Base-by-base conservation (phyloP, 345 rosid species). In the Psidium friedrichsthalianum region DNA sequence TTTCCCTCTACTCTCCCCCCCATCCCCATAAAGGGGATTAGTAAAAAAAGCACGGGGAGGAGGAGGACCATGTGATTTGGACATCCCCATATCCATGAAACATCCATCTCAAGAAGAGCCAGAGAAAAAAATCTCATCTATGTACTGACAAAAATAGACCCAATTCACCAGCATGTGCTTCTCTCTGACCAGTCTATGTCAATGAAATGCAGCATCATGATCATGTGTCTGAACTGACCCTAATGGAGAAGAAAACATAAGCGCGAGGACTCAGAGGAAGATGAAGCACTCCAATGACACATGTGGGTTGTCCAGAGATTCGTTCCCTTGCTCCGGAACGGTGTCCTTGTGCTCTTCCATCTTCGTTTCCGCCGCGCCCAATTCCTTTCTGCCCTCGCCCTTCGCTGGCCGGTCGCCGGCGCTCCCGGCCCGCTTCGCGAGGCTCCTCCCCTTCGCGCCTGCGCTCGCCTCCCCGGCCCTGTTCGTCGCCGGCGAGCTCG, bases 241-340 rank as follows among this genome's bases (percentile, higher is more conserved):
- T 47, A 25, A 55, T n/a, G 52, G 52, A 51, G 29, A 40, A 47
- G 52, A 44, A 14, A 20, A 25, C 56, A 2, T 74, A 12, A 10
- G 12, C 10, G 12, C 29, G 7, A 1, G 53, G 49, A 52, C 86
- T 91, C 86, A 95, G 86, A 95, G 91, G 88, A 93, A 93, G 55
- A 96, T 96, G 90, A 95, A 96, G 88, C 98, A 93, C 85, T 95
- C 96, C 88, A 94, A 88, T 1, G 98, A 91, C 84, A 94, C 95
- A n/a, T 86, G 90, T 51, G 97, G 95, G 83, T 94, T 92, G 22
- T 92, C 95, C 49, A 93, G 82, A 84, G 93, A 88, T 86, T 91
- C 97, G 2, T 51, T 93, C 36, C 83, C 84, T 69, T 74, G 80
- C 86, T 88, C 85, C 82, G 57, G 82, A 52, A 86, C 90, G 84